Evolutionary conservation across 2,329 filamentous ascomycete genomes (phyloP), one percentile per base, ranked within the genome.

Genomic region (Alternaria arborescens): DNA sequence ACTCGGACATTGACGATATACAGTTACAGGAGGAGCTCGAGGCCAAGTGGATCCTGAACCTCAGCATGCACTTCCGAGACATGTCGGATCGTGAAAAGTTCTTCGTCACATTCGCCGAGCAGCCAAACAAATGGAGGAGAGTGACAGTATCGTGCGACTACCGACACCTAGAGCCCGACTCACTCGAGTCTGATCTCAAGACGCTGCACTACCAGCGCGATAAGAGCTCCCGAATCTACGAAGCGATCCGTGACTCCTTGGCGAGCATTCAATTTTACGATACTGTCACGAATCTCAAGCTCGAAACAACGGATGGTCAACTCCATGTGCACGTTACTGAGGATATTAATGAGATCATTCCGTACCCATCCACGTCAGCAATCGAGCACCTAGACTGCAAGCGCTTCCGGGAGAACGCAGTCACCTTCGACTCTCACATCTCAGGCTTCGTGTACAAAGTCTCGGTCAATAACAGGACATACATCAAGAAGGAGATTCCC

Each of bases 401-500:
- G 24, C 86, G 83, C 59, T 88, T 90, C 77, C 85, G 83, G 36
- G 94, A 98, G 76, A 87, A 86, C 50, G 88, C 93, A 38, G 83
- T 99, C 36, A 84, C 88, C 42, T 97, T 99, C 71, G 91, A 96
- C 68, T 91, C 92, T 1, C 95, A 99, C 81, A 88, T 98, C 77
- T 98, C 94, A 22, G 95, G 95, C 1, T 99, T 98, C 75, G 95
- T 98, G 18, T 99, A 98, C 84, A 97, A 96, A 77, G 93, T 99
- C 58, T 85, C 82, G 14, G 87, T 93, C 32, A 82, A 87, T 57
- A 89, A 87, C 36, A 83, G 87, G 59, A 88, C 88, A 2, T 90
- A 93, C 71, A 97, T 99, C 80, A 98, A 98, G 79, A 99, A 99
- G 78, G 95, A 99, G 75, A 98, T 99, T 16, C 95, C 95, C 0